Evolutionary conservation across 768 basidiomycete genomes (phyloP), one percentile per base, ranked within the genome.

Genomic region (Suillus clintonianus): DNA sequence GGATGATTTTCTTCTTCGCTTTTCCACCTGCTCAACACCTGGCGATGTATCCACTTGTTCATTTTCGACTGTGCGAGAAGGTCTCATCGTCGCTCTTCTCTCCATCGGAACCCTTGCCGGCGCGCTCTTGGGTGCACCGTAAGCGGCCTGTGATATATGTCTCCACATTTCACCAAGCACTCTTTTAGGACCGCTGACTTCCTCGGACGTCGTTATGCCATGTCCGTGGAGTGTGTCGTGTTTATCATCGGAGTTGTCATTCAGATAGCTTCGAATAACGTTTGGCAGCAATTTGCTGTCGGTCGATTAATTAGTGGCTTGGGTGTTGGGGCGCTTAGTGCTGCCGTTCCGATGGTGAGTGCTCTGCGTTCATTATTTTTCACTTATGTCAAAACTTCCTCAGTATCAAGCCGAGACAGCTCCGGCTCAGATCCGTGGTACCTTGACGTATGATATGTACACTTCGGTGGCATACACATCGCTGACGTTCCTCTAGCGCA

Each of bases 361-460:
- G 24, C 10, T 56, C 11, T 34, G 71, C 62, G 17, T 36, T 47
- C 30, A 48, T 36, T 15, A 41, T 10, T 37, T 19, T 39, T 56
- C 45, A 58, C 56, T 32, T 41, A 51, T 56, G 56, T 63, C 10
- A 56, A 71, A 34, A 67, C 7, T 39, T 2, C 6, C 43, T 37
- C 57, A 85, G 82, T 90, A 88, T 72, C 86, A 89, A 82, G 87
- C 88, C 10, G 89, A 91, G 73, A 87, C 86, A 0, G 89, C 89
- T 0, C 91, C 90, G 14, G 80, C 86, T 13, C 85, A 90, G 66
- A 86, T 92, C 62, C 84, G 90, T 60, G 90, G 91, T 4, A 84
- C 88, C 1, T 75, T 89, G 36, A 89, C 88, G 41, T 76, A 58
- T 45, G 62, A 50, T 13, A 2, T 47, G 37, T n/a, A 41, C 42